Conservation (phyloP, 1,284 basidiomycete species). For the Trametes sp. region DNA sequence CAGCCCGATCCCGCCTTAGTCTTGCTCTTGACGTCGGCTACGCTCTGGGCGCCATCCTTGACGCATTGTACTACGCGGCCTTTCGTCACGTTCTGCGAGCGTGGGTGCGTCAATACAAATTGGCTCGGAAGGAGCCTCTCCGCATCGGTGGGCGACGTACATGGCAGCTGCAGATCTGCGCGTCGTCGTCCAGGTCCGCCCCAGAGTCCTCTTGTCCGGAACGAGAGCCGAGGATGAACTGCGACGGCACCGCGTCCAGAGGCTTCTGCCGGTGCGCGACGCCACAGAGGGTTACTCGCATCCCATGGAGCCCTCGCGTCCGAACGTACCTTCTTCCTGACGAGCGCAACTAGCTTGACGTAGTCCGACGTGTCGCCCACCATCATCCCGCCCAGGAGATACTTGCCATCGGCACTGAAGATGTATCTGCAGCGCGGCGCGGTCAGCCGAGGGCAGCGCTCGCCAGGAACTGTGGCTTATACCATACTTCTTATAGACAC, state of each 20-base stretch:
- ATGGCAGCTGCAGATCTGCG: conserved; percentile 77
- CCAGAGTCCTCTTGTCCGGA: conserved; percentile 64
- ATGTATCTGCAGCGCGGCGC: conserved; percentile 53
- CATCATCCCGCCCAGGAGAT: conserved; percentile 84
- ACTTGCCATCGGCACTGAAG: conserved; percentile 78
- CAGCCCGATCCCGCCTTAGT: conserved; percentile 81
- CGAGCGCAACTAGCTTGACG: conserved; percentile 73
- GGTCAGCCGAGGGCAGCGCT: not conserved
- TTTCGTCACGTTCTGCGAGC: conserved; percentile 65
- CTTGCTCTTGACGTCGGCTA: conserved; percentile 68
- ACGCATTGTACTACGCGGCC: conserved; percentile 64
- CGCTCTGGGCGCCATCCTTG: conserved; percentile 57
- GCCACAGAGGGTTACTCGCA: conserved; percentile 8
- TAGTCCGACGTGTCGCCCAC: conserved; percentile 79
- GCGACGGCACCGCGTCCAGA: conserved; percentile 68
- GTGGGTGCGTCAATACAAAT: not conserved
- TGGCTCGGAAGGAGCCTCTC: not conserved
- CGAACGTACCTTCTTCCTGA: conserved; percentile 69
- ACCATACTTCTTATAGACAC: conserved; percentile 73
- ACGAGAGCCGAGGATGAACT: conserved; percentile 66
- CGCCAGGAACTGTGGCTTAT: not conserved
- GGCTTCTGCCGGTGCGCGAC: conserved; percentile 52
- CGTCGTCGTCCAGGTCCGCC: conserved; percentile 74
- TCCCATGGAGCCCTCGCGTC: conserved; percentile 7
- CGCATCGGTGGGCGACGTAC: conserved; percentile 38